A percentile compares a stretch with the other conserved stretches of the same genome.
These are phyloP conservation scores for Pilobolus umbonatus DNA, from an alignment of 192 early-diverging fungal genomes.

Conservation along the genomic window DNA sequence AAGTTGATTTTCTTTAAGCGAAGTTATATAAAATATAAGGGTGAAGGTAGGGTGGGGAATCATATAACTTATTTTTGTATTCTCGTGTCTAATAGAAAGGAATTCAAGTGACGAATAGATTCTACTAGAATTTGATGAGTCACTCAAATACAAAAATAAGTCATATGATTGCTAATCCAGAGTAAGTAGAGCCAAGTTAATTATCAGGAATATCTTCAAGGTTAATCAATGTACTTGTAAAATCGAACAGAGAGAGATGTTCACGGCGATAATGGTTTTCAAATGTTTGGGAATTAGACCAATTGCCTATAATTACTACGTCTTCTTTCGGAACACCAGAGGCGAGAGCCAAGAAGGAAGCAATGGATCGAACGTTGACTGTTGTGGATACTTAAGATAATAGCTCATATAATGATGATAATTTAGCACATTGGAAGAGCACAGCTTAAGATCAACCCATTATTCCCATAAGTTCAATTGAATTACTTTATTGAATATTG, in stretches of 20 bases:
- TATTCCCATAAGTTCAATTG: no score
- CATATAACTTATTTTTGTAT: no score
- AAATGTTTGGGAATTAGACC: background rate
- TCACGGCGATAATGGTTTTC: slow-evolving; percentile 3
- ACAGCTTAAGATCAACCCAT: no score
- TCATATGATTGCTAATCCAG: slow-evolving; percentile 6
- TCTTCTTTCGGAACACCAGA: background rate
- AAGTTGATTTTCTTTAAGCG: no score
- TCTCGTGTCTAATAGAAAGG: no score
- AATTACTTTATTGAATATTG: no score
- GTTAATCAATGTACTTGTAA: background rate
- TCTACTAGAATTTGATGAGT: background rate
- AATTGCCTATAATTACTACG: background rate
- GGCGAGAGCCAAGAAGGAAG: background rate
- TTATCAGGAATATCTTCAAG: background rate
- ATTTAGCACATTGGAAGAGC: no score
- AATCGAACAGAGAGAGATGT: background rate
- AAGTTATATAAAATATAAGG: no score
- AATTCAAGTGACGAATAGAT: background rate
- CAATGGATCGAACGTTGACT: background rate
- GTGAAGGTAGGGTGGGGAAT: no score
- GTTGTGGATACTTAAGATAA: no score
- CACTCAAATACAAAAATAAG: background rate
- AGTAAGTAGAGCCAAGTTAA: background rate
- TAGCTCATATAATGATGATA: no score